Base-by-base conservation (phyloP, 176 grass and related monocot genomes). In the Hyparrhenia diplandra region DNA sequence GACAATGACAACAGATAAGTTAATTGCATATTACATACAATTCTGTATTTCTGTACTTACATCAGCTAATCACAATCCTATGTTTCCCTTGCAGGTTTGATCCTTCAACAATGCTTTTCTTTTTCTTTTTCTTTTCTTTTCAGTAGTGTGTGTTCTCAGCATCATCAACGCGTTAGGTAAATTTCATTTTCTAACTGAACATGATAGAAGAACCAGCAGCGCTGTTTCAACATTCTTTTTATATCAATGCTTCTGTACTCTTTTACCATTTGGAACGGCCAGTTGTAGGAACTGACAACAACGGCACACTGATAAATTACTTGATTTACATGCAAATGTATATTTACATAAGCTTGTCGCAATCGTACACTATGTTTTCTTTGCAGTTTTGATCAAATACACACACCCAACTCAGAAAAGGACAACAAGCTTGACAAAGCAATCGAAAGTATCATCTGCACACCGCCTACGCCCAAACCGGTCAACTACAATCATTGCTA, bases 381-480 rank as follows among this genome's bases (percentile, higher is more conserved):
- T 43, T 77, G 36, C 23, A 29, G 8, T 8, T 77, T 77, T 62
- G 58, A 30, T 43, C 6, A 62, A 79, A 57, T 54, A 16, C 34
- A 76, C n/a, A n/a, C 34, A 76, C 21, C 34, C 17, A 39, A 20
- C 64, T 82, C 32, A 18, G 23, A 67, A 45, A 45, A 13, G 46
- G 21, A 35, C 45, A 82, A 85, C 21, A 49, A 59, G 46, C 46
- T 58, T 1, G 59, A 24, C 13, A 84, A 34, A 59, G 35, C 14
- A 30, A 23, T 61, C 40, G 90, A 91, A 8, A 97, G 32, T 55
- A 97, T 87, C 94, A 97, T 97, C 77, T 91, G 90, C 57, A 87
- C 83, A 28, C 94, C 94, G 0, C 90, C 94, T 7, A 74, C 90
- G 83, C 5, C 94, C 94, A 46, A 89, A 82, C 82, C 73, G 89